Conservation (phyloP, 75 land plant genomes). For the Sequoia sempervirens region DNA sequence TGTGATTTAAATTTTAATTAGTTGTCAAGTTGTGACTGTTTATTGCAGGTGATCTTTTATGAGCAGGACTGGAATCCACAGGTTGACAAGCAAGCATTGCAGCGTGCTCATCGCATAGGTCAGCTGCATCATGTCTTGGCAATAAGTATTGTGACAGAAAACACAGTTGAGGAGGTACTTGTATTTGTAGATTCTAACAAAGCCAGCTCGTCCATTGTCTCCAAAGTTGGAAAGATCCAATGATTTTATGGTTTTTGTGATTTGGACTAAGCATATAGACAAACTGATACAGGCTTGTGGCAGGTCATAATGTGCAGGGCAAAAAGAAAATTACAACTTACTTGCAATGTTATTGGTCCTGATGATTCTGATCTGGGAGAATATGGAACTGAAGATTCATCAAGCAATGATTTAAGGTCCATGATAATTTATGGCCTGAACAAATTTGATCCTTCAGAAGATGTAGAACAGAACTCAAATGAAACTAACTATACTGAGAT, state of each 20-base stretch:
- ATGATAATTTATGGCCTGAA: slow-evolving; percentile 68
- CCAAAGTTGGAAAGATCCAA: background rate
- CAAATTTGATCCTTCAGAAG: slow-evolving; percentile 43
- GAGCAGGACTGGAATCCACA: slow-evolving; percentile 99
- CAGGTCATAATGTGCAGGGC: slow-evolving; percentile 86
- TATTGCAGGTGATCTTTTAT: slow-evolving; percentile 76
- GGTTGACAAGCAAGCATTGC: slow-evolving; percentile 91
- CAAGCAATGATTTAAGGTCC: slow-evolving; percentile 53
- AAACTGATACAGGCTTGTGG: background rate
- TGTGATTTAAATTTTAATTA: background rate
- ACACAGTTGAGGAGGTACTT: slow-evolving; percentile 77
- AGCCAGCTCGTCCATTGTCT: background rate
- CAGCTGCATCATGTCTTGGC: slow-evolving; percentile 74
- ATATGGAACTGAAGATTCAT: slow-evolving; percentile 19
- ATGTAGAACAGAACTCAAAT: slow-evolving; percentile 10
- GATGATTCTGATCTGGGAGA: slow-evolving; percentile 16
- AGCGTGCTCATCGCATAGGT: slow-evolving; percentile 90
- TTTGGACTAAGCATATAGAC: background rate
- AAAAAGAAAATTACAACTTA: slow-evolving; percentile 70
- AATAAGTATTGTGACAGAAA: slow-evolving; percentile 62
- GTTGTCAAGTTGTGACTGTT: background rate
- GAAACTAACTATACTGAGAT: slow-evolving; percentile 20
- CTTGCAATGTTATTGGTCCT: slow-evolving; percentile 62
- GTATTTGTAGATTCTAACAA: slow-evolving; percentile 12
- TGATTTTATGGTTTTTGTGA: background rate